Evolutionary conservation across 2,329 filamentous ascomycete species (phyloP).

Genomic region (Cryphonectria nitschkei): DNA sequence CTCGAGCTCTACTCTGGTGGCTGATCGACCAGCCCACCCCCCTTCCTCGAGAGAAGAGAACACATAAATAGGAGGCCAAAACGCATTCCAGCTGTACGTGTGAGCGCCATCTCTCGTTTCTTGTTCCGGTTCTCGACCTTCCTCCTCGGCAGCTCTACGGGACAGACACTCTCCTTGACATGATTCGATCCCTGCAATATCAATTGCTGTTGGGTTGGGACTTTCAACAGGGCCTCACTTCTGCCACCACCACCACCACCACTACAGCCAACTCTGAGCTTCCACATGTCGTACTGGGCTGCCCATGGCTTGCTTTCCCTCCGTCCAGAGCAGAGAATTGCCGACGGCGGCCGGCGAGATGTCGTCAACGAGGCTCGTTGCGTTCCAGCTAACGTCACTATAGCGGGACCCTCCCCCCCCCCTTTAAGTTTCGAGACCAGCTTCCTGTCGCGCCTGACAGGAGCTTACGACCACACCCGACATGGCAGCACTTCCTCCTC

Average conservation of each 20-base stretch:
- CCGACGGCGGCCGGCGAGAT: not conserved
- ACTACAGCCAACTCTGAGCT: not conserved
- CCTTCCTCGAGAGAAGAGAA: not conserved
- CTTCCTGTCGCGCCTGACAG: constrained; percentile 12
- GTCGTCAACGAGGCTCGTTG: not conserved
- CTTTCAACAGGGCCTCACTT: not conserved
- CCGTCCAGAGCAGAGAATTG: not conserved
- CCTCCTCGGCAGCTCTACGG: not conserved
- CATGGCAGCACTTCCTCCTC: constrained; percentile 55
- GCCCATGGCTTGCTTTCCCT: not conserved
- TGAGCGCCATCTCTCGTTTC: constrained; percentile 1
- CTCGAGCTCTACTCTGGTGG: not conserved
- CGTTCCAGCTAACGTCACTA: constrained; percentile 17
- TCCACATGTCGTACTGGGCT: not conserved
- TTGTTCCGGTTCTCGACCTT: not conserved
- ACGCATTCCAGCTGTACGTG: not conserved
- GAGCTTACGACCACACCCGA: constrained; percentile 18
- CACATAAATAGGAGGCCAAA: not conserved
- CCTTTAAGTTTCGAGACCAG: constrained; percentile 2
- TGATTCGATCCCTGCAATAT: not conserved
- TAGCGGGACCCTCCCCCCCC: constrained; percentile 15
- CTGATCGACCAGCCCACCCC: not conserved
- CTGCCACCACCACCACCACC: not conserved
- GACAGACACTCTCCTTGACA: not conserved
- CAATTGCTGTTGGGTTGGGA: not conserved